Percentiles rank a stretch among this genome's conserved stretches.
These are phyloP conservation scores for Ligustrum vulgare DNA, from an alignment of 257 asterid genomes.

Conservation along the genomic window DNA sequence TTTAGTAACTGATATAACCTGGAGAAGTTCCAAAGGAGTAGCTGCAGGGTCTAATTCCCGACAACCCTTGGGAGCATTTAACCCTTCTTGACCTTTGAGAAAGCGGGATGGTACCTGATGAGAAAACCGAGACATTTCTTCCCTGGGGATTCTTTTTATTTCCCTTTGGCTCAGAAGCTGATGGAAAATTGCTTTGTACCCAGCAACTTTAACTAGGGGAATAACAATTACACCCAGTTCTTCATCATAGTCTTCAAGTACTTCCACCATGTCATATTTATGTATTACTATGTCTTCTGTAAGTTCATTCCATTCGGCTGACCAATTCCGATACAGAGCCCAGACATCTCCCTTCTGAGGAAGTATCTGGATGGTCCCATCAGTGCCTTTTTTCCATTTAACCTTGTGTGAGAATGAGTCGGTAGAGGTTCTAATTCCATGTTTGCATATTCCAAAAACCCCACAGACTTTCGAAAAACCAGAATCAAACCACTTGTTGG, in stretches of 20 bases:
- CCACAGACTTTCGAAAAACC: slow-evolving; percentile 58
- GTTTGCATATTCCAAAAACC: slow-evolving; percentile 45
- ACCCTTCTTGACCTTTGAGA: slow-evolving; percentile 51
- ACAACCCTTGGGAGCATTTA: slow-evolving; percentile 47
- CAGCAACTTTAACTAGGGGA: slow-evolving; percentile 66
- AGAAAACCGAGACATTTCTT: slow-evolving; percentile 68
- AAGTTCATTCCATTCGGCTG: slow-evolving; percentile 71
- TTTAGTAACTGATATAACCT: slow-evolving; percentile 39
- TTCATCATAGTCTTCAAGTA: slow-evolving; percentile 68
- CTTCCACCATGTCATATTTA: slow-evolving; percentile 63
- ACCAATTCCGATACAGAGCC: slow-evolving; percentile 80
- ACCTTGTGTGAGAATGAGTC: slow-evolving; percentile 64
- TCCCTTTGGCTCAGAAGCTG: slow-evolving; percentile 48
- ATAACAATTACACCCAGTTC: slow-evolving; percentile 53
- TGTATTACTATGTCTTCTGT: slow-evolving; percentile 47
- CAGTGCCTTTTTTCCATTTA: slow-evolving; percentile 36
- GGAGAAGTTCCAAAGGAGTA: slow-evolving; percentile 53
- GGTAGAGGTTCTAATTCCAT: slow-evolving; percentile 35
- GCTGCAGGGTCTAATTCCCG: slow-evolving; percentile 75
- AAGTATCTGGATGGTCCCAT: slow-evolving; percentile 47
- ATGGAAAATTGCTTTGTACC: slow-evolving; percentile 62
- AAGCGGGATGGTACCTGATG: slow-evolving; percentile 63
- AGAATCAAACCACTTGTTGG: slow-evolving; percentile 45
- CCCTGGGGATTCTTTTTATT: slow-evolving; percentile 55
- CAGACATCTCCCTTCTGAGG: slow-evolving; percentile 70